Conservation (phyloP, 129 eudicot species). For the Tagetes erecta region DNA sequence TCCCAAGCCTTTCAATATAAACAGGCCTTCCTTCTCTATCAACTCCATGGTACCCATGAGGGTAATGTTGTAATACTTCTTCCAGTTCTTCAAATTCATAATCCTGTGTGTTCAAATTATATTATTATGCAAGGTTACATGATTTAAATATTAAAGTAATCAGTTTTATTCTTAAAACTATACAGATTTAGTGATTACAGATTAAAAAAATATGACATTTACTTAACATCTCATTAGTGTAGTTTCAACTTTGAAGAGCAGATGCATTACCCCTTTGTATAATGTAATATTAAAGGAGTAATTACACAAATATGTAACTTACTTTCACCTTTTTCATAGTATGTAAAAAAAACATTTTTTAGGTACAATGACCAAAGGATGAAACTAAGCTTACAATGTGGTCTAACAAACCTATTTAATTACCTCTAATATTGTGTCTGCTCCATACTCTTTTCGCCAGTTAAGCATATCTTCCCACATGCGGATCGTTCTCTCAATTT, state of each 20-base stretch:
- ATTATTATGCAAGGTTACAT: slow-evolving; percentile 5
- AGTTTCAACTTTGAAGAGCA: slow-evolving; percentile 1
- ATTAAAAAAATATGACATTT: background rate
- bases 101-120: slow-evolving; percentile 44
- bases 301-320: background rate
- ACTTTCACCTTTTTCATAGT: background rate
- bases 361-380: background rate
- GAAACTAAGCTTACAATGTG: background rate
- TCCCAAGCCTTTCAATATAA: slow-evolving; percentile 93
- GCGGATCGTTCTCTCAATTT: slow-evolving; percentile 64
- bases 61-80: slow-evolving; percentile 85
- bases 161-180: background rate
- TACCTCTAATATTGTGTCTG: slow-evolving; percentile 95
- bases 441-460: slow-evolving; percentile 87
- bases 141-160: background rate
- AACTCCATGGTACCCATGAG: slow-evolving; percentile 98
- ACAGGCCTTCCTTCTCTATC: slow-evolving; percentile 94
- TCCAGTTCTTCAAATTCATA: slow-evolving; percentile 77
- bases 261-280: background rate
- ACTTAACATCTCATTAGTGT: background rate
- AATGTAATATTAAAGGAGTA: background rate
- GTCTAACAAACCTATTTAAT: background rate
- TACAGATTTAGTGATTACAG: background rate
- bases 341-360: background rate
- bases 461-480: slow-evolving; percentile 99